Conservation (phyloP, 257 asterid genomes). For the Solanum pinnatisectum region DNA sequence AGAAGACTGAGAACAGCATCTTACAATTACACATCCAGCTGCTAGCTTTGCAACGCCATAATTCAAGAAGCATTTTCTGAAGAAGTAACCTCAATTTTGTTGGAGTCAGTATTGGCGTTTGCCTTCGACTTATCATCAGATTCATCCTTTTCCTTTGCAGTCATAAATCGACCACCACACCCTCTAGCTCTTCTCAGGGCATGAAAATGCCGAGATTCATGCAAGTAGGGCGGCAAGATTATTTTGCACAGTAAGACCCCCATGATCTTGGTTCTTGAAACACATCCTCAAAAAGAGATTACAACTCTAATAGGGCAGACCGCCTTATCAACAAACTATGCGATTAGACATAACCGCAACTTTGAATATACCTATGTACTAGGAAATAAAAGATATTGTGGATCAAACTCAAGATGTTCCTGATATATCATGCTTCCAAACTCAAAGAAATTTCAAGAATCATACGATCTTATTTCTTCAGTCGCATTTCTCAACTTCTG, state of each 20-base stretch:
- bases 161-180: slow-evolving; percentile 69
- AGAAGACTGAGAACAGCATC: neutral
- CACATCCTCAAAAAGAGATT: neutral
- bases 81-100: slow-evolving; percentile 12
- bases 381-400: neutral
- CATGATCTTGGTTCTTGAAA: neutral
- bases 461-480: neutral
- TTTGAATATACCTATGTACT: neutral
- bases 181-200: slow-evolving; percentile 86
- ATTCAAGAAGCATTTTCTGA: slow-evolving; percentile 32
- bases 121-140: slow-evolving; percentile 32
- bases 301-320: neutral
- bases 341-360: neutral
- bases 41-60: neutral
- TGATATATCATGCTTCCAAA: neutral
- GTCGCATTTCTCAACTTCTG: neutral
- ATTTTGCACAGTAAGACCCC: neutral
- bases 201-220: slow-evolving; percentile 88
- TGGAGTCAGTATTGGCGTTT: slow-evolving; percentile 32
- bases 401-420: neutral
- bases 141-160: slow-evolving; percentile 31
- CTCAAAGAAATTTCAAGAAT: neutral
- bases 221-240: slow-evolving; percentile 80
- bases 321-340: neutral
- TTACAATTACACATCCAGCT: neutral